Evolutionary conservation across 2,329 filamentous ascomycete species (phyloP).

Genomic region (Cryphonectria parasitica): DNA sequence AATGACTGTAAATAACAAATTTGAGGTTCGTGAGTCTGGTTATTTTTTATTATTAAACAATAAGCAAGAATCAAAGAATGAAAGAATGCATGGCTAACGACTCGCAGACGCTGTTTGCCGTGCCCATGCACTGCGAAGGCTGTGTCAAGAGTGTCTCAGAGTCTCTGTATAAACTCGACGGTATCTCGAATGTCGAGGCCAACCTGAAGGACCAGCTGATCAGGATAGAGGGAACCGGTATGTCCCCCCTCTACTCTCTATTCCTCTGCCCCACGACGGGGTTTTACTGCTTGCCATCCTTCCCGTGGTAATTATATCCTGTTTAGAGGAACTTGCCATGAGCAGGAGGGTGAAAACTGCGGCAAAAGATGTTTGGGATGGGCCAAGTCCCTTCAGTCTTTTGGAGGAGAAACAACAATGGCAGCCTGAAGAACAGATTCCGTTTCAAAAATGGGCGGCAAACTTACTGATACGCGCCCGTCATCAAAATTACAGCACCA

Average conservation of each 20-base stretch:
- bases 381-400: not conserved
- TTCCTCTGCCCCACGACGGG: not conserved
- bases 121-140: conserved; percentile 87
- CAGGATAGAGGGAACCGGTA: conserved; percentile 81
- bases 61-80: not conserved
- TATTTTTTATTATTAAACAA: not conserved
- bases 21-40: conserved; percentile 44
- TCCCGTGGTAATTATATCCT: not conserved
- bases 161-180: conserved; percentile 75
- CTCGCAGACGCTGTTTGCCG: conserved; percentile 86
- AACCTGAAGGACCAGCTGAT: conserved; percentile 83
- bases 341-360: not conserved
- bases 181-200: conserved; percentile 81
- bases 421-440: not conserved
- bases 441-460: not conserved
- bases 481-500: conserved; percentile 57
- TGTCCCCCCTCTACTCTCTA: conserved; percentile 28
- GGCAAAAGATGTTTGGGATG: not conserved
- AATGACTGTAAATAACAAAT: conserved; percentile 51
- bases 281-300: not conserved
- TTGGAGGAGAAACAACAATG: too few relatives aligned
- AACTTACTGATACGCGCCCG: conserved; percentile 15
- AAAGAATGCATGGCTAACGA: conserved; percentile 8
- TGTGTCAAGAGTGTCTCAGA: conserved; percentile 87
- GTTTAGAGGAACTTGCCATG: not conserved